These are phyloP conservation scores for Cladorrhinum sp. DNA, from an alignment of 2,329 filamentous ascomycete genomes.

Conservation along the genomic window DNA sequence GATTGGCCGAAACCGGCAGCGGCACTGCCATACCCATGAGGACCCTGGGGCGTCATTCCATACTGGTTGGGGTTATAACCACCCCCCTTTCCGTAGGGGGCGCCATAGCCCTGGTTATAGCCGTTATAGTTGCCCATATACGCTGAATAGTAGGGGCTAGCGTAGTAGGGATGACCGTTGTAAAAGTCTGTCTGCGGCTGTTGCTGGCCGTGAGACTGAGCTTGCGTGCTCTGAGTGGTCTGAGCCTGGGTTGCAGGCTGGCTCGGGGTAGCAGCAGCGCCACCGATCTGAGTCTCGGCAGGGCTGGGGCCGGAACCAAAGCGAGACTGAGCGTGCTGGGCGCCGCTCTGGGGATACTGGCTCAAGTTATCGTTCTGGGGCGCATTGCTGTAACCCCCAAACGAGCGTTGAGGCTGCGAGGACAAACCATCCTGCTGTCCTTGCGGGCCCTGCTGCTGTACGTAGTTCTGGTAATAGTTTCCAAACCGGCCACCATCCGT, in stretches of 20 bases:
- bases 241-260: slow-evolving; percentile 58
- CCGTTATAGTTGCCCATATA: slow-evolving; percentile 53
- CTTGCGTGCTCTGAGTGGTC: slow-evolving; percentile 31
- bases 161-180: slow-evolving; percentile 58
- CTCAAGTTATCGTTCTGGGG: slow-evolving; percentile 61
- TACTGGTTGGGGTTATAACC: slow-evolving; percentile 56
- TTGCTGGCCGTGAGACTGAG: slow-evolving; percentile 39
- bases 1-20: slow-evolving; percentile 51
- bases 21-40: slow-evolving; percentile 58
- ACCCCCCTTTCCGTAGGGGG: slow-evolving; percentile 54
- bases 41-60: slow-evolving; percentile 53
- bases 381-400: slow-evolving; percentile 70
- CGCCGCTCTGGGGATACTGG: slow-evolving; percentile 74
- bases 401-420: slow-evolving; percentile 67
- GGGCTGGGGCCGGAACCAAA: slow-evolving; percentile 41
- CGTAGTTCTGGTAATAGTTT: slow-evolving; percentile 64
- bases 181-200: slow-evolving; percentile 46
- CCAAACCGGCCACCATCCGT: slow-evolving; percentile 71
- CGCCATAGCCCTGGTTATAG: slow-evolving; percentile 51
- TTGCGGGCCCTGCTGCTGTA: slow-evolving; percentile 55
- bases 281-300: slow-evolving; percentile 77
- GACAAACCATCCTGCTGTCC: slow-evolving; percentile 71
- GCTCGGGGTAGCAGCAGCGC: slow-evolving; percentile 79
- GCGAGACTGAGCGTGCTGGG: slow-evolving; percentile 60
- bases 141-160: slow-evolving; percentile 60